Percentiles rank a stretch among this genome's conserved stretches.
Conservation (phyloP, 768 basidiomycete species). For the Cytidiella melzeri region DNA sequence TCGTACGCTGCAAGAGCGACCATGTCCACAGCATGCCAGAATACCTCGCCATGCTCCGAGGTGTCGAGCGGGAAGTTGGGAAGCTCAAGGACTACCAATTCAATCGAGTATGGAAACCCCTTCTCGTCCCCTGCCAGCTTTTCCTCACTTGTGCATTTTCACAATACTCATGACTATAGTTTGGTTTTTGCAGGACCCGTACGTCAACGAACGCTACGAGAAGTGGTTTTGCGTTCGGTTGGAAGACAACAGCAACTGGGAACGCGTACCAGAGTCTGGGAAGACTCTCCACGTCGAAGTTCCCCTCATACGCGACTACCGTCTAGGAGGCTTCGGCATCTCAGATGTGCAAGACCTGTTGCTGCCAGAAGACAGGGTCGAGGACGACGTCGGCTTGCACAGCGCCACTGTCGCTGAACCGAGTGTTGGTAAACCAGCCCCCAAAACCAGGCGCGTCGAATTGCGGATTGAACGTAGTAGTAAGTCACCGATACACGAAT, state of each 20-base stretch:
- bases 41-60: conserved; percentile 7
- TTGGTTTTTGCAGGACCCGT: conserved; percentile 1
- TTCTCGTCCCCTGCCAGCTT: neutral
- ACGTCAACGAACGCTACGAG: conserved; percentile 4
- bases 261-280: neutral
- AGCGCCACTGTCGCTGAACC: neutral
- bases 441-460: neutral
- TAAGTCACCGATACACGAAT: neutral
- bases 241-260: neutral
- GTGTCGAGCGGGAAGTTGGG: conserved; percentile 8
- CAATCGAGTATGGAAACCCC: conserved; percentile 5
- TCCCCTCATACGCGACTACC: neutral
- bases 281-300: conserved; percentile 3
- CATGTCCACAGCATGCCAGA: conserved; percentile 8
- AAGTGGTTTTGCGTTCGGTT: conserved; percentile 2
- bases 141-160: neutral
- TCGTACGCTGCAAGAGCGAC: neutral
- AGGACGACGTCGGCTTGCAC: neutral
- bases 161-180: neutral
- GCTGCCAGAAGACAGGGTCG: neutral
- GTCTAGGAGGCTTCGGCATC: conserved; percentile 1
- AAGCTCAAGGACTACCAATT: conserved; percentile 4
- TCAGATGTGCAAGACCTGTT: conserved; percentile 3
- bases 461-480: conserved; percentile 5
- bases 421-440: neutral